Conservation (phyloP, 768 basidiomycete species). For the Boletus rubescentipes region DNA sequence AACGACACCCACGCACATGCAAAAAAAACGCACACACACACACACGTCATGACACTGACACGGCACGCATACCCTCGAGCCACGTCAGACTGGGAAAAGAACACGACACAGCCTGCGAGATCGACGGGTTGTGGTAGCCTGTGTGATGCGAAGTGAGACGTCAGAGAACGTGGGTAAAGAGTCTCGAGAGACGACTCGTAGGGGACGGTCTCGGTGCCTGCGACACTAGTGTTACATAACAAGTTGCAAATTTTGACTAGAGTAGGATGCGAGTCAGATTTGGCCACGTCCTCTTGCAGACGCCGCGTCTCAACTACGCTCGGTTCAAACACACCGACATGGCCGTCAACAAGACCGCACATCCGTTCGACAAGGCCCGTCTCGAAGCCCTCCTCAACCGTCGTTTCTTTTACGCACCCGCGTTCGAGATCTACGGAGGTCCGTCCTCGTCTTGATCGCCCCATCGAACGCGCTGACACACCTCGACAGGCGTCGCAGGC, state of each 20-base stretch:
- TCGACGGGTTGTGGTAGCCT: too few relatives aligned
- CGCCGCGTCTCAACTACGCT: background rate
- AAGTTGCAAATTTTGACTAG: background rate
- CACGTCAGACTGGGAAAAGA: background rate
- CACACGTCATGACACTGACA: background rate
- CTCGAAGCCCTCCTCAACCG: constrained; percentile 85
- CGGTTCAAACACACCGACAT: constrained; percentile 27
- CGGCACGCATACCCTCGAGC: background rate
- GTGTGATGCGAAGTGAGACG: background rate
- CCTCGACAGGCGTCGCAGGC: constrained; percentile 75
- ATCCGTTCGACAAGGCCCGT: constrained; percentile 82
- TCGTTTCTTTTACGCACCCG: constrained; percentile 96
- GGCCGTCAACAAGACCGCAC: constrained; percentile 74
- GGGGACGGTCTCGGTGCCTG: background rate
- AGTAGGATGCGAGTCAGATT: constrained; percentile 30
- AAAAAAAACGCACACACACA: background rate
- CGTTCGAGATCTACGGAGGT: constrained; percentile 99
- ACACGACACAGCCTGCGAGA: too few relatives aligned
- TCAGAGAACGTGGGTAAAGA: background rate
- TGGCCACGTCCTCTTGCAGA: constrained; percentile 7
- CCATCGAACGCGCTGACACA: too few relatives aligned
- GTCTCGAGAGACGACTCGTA: too few relatives aligned
- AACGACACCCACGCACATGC: too few relatives aligned
- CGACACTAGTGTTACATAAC: background rate
- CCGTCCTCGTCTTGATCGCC: background rate